phyloP scores from a whole-genome alignment of 1,284 basidiomycete genomes.

The Marasmius tenuissimus region DNA sequence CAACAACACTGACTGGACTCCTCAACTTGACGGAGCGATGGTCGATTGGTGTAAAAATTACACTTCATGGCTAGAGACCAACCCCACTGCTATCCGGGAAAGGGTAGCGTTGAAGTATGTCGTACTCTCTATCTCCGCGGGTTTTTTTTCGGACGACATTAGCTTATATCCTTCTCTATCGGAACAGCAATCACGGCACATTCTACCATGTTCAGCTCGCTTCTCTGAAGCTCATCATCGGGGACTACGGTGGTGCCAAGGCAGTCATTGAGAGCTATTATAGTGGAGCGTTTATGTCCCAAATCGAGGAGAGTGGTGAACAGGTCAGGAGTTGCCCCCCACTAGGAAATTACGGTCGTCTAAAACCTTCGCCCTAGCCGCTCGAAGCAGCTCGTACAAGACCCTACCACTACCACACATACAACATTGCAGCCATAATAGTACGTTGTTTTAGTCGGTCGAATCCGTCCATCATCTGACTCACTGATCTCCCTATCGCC shows the following conservation, averaged over 20 bases:
- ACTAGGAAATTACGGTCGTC: background rate
- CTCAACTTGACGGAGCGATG: conserved; percentile 49
- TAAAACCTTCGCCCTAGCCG: conserved; percentile 31
- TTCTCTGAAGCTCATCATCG: conserved; percentile 45
- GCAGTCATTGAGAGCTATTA: conserved; percentile 44
- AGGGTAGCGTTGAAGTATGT: conserved; percentile 52
- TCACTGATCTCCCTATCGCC: conserved; percentile 15
- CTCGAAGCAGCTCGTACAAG: conserved; percentile 58
- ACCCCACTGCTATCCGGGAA: conserved; percentile 48
- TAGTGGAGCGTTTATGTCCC: conserved; percentile 38
- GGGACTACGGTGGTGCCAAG: conserved; percentile 41
- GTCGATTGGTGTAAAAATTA: conserved; percentile 51
- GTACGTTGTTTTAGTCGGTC: conserved; percentile 32
- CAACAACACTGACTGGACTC: conserved; percentile 55
- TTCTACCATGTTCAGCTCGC: conserved; percentile 54
- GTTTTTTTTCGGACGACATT: background rate
- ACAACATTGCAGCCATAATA: conserved; percentile 69
- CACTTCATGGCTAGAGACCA: conserved; percentile 56
- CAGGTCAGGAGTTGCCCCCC: conserved; percentile 32
- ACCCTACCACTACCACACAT: conserved; percentile 67
- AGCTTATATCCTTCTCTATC: conserved; percentile 1
- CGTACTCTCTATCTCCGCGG: conserved; percentile 4
- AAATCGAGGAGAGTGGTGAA: conserved; percentile 48
- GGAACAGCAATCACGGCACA: conserved; percentile 57
- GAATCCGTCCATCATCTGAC: background rate